phyloP scores from a whole-genome alignment of 2,329 filamentous ascomycete genomes.

The Volutella citrinella region DNA sequence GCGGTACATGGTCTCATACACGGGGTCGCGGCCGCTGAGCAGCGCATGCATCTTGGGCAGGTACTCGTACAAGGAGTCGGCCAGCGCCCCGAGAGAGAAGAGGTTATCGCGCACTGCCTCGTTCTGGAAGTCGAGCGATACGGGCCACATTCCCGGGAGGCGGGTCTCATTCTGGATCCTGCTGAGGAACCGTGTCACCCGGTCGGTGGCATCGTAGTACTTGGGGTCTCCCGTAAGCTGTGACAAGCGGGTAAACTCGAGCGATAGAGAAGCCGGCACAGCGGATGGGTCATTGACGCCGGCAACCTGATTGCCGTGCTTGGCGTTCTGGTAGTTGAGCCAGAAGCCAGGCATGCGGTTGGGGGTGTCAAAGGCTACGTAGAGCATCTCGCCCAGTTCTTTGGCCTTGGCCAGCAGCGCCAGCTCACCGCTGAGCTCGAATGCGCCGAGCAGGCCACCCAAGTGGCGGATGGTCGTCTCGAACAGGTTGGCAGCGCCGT shows the following conservation, averaged over 20 bases:
- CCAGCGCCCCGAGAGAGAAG: constrained; percentile 52
- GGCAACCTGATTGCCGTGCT: constrained; percentile 43
- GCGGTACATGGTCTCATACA: constrained; percentile 66
- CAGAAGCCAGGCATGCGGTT: constrained; percentile 48
- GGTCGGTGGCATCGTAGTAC: constrained; percentile 74
- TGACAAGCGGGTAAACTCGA: constrained; percentile 73
- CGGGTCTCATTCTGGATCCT: constrained; percentile 64
- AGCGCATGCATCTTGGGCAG: constrained; percentile 62
- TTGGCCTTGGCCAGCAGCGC: constrained; percentile 47
- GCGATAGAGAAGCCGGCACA: constrained; percentile 60
- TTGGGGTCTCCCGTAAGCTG: constrained; percentile 70
- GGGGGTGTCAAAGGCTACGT: constrained; percentile 52
- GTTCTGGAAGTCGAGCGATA: constrained; percentile 54
- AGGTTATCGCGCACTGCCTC: constrained; percentile 47
- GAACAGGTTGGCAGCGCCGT: constrained; percentile 46
- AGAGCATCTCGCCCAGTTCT: constrained; percentile 54
- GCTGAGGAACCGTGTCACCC: constrained; percentile 69
- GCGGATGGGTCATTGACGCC: constrained; percentile 49
- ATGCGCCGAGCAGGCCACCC: constrained; percentile 49
- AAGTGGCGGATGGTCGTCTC: constrained; percentile 56
- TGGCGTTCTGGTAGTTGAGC: constrained; percentile 42
- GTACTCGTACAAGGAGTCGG: constrained; percentile 61
- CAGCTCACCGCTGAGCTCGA: constrained; percentile 45
- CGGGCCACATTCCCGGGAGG: constrained; percentile 78
- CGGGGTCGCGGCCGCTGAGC: constrained; percentile 57